A percentile compares a stretch with the other conserved stretches of the same genome.
Conservation (phyloP, 176 grass and related monocot genomes). For the Bonia amplexicaulis region DNA sequence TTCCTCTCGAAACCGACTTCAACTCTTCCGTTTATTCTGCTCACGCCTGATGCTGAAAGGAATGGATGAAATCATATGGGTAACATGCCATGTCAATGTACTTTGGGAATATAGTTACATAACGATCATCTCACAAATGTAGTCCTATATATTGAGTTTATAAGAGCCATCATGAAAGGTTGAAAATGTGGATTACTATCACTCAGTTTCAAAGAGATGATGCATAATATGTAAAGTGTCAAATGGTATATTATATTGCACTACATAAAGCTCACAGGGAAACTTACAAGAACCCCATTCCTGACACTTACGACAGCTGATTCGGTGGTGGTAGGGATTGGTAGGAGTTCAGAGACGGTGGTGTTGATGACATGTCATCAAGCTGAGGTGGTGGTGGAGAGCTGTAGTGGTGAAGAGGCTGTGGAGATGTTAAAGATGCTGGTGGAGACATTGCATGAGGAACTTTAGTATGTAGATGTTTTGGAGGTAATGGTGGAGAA, state of each 20-base stretch:
- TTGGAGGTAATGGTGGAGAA: conserved; percentile 20
- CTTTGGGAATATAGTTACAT: neutral
- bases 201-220: neutral
- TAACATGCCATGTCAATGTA: neutral
- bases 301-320: conserved; percentile 29
- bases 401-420: conserved; percentile 31
- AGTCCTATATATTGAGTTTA: neutral
- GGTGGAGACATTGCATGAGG: conserved; percentile 33
- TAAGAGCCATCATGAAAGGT: neutral
- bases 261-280: neutral
- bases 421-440: conserved; percentile 12
- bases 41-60: conserved; percentile 13
- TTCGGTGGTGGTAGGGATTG: neutral
- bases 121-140: neutral
- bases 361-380: neutral
- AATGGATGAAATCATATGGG: neutral
- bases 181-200: neutral
- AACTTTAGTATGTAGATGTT: conserved; percentile 30
- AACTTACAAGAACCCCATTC: conserved; percentile 4
- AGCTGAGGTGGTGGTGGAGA: conserved; percentile 28
- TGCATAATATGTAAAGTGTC: neutral
- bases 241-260: neutral
- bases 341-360: conserved; percentile 19
- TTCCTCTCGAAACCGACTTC: conserved; percentile 7
- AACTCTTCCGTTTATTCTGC: conserved; percentile 10